A percentile compares a stretch with the other conserved stretches of the same genome.
Evolutionary conservation across 1,139 yeast genomes (phyloP).

Genomic region (Blastobotrys niveus): DNA sequence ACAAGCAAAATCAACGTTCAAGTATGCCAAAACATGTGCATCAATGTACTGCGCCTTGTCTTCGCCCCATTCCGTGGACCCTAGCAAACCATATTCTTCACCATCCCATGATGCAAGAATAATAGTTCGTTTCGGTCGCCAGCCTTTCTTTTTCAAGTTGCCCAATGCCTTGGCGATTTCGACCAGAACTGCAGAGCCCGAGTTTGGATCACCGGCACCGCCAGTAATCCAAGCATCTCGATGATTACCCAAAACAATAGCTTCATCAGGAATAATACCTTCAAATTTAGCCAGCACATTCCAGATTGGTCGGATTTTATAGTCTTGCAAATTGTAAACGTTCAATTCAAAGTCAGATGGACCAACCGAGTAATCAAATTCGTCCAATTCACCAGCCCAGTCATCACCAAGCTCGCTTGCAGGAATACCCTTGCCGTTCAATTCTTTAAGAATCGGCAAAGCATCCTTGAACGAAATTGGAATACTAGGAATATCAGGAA

Average conservation of each 20-base stretch:
- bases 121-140: constrained; percentile 60
- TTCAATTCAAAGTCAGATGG: constrained; percentile 51
- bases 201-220: constrained; percentile 68
- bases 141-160: constrained; percentile 46
- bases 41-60: constrained; percentile 41
- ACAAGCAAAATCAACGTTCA: constrained; percentile 59
- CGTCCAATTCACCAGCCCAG: constrained; percentile 48
- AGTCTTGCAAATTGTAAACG: constrained; percentile 52
- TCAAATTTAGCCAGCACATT: constrained; percentile 54
- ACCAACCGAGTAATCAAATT: constrained; percentile 53
- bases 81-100: constrained; percentile 62
- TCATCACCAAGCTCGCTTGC: constrained; percentile 33
- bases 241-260: constrained; percentile 60
- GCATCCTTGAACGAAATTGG: constrained; percentile 59
- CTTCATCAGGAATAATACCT: constrained; percentile 49
- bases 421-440: constrained; percentile 50
- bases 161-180: constrained; percentile 55
- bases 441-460: constrained; percentile 46
- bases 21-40: constrained; percentile 50
- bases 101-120: constrained; percentile 68
- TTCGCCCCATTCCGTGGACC: constrained; percentile 68
- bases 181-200: constrained; percentile 55
- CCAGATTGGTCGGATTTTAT: constrained; percentile 50
- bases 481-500: constrained; percentile 57
- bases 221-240: constrained; percentile 71